phyloP scores from a whole-genome alignment of 2,329 filamentous ascomycete species.

The Rhynchosporium secalis region DNA sequence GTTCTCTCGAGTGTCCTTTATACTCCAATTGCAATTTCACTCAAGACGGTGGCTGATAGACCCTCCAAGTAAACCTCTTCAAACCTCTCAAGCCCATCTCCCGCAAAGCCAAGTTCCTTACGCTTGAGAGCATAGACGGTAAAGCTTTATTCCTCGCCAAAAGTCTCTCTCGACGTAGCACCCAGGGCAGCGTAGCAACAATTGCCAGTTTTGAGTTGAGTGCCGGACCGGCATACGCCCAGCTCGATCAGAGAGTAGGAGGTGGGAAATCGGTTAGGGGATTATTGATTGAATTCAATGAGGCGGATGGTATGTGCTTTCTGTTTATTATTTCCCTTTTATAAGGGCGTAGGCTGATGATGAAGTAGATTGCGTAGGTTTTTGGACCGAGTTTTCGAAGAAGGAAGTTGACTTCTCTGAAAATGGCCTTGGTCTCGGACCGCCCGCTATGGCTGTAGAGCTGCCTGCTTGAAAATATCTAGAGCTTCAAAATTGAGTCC shows the following conservation, averaged over 20 bases:
- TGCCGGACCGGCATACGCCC: constrained; percentile 18
- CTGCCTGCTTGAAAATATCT: neutral
- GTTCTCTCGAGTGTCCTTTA: too few species aligned
- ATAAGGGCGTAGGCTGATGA: neutral
- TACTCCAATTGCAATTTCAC: too few species aligned
- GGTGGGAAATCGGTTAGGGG: constrained; percentile 18
- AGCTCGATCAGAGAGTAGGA: constrained; percentile 16
- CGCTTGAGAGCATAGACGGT: constrained; percentile 23
- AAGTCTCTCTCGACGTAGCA: constrained; percentile 18
- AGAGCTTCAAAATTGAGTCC: too few species aligned
- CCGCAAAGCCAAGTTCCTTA: constrained; percentile 19
- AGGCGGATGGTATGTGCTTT: constrained; percentile 17
- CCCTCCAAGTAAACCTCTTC: constrained; percentile 22
- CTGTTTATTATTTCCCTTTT: neutral
- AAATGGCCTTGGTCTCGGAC: neutral
- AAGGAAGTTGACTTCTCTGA: constrained; percentile 10
- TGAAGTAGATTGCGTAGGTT: constrained; percentile 21
- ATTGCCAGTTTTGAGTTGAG: constrained; percentile 24
- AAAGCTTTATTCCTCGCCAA: constrained; percentile 19
- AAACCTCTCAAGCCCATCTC: constrained; percentile 24
- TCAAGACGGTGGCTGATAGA: neutral
- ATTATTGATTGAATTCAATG: constrained; percentile 27
- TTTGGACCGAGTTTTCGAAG: constrained; percentile 25
- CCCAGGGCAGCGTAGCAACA: constrained; percentile 27
- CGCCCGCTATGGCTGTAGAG: neutral